Conservation (phyloP, 192 early-diverging fungal genomes). For the Backusella sp. region DNA sequence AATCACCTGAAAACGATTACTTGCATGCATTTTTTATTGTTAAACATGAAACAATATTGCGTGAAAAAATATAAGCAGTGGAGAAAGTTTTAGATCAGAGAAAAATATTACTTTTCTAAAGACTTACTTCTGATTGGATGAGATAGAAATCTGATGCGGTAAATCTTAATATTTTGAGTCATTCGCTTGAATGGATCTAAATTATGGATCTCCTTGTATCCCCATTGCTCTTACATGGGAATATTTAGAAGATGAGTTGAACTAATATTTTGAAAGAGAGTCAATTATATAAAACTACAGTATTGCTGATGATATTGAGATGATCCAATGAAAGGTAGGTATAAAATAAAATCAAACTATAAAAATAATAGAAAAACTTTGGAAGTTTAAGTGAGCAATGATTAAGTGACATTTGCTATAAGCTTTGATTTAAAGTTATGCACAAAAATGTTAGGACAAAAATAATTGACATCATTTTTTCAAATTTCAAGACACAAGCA, state of each 20-base stretch:
- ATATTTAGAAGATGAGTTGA: neutral
- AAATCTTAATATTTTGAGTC: constrained; percentile 4
- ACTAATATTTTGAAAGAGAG: neutral
- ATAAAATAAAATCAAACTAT: too few relatives aligned
- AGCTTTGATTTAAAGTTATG: too few relatives aligned
- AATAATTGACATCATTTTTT: too few relatives aligned
- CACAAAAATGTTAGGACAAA: too few relatives aligned
- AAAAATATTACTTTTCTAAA: neutral
- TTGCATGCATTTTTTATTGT: neutral
- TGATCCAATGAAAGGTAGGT: too few relatives aligned
- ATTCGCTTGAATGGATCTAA: neutral
- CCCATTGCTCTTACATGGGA: neutral
- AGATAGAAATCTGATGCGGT: neutral
- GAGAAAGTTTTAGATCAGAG: neutral
- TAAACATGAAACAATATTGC: neutral
- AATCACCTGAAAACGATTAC: neutral
- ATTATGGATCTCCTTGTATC: neutral
- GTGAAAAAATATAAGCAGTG: neutral
- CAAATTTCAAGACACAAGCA: too few relatives aligned
- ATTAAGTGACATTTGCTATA: too few relatives aligned
- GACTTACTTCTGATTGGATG: neutral
- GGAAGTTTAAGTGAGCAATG: too few relatives aligned
- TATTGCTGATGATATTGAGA: neutral
- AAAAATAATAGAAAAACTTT: too few relatives aligned
- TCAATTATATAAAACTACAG: neutral